Conservation (phyloP, 345 rosid genomes). For the Euclidium syriacum region DNA sequence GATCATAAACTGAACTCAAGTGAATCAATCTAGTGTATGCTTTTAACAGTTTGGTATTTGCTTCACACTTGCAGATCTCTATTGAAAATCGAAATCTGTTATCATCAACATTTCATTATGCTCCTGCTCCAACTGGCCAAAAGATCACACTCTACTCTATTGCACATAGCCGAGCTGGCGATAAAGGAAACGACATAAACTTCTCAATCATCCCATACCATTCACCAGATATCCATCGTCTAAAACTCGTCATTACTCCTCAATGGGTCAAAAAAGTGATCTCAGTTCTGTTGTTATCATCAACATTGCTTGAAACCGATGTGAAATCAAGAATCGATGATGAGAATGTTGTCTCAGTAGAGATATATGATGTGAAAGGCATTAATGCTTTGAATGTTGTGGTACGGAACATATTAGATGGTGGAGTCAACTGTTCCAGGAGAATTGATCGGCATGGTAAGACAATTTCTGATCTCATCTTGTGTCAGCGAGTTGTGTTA, state of each 20-base stretch:
- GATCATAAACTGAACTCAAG: neutral
- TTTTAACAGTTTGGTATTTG: constrained; percentile 9
- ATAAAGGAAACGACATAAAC: constrained; percentile 82
- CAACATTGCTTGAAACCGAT: constrained; percentile 40
- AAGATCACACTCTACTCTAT: constrained; percentile 59
- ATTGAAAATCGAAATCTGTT: neutral
- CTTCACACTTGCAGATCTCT: constrained; percentile 18
- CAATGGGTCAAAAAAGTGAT: constrained; percentile 66
- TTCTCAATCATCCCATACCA: constrained; percentile 76
- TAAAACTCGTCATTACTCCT: constrained; percentile 60
- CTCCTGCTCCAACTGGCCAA: constrained; percentile 54
- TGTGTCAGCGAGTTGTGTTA: constrained; percentile 56
- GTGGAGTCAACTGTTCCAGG: constrained; percentile 87
- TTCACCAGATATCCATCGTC: constrained; percentile 48
- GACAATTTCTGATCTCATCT: constrained; percentile 69
- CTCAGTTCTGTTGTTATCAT: constrained; percentile 41
- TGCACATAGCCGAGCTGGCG: constrained; percentile 80
- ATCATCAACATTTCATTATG: constrained; percentile 8
- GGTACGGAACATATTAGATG: constrained; percentile 74
- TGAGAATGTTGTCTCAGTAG: constrained; percentile 48
- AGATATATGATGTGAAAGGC: constrained; percentile 71
- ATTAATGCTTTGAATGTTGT: constrained; percentile 67
- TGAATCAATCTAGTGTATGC: neutral
- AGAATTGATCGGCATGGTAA: constrained; percentile 90
- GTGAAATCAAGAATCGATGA: constrained; percentile 36